phyloP scores from a whole-genome alignment of 441 rosid species.

The Francoa sonchifolia region DNA sequence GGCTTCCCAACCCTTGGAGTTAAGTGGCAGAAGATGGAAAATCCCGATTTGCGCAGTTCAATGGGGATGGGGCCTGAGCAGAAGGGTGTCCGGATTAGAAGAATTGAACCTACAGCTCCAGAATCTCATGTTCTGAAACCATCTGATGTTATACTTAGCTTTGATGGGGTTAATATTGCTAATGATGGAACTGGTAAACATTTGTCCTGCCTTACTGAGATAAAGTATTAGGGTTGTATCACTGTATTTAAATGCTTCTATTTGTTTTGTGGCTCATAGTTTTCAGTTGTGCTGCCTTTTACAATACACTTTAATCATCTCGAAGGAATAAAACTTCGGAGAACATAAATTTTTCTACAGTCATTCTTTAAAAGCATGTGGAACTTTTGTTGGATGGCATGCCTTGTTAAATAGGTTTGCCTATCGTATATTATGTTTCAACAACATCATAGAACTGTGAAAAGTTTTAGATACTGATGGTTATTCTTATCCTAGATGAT shows the following conservation, averaged over 20 bases:
- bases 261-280: neutral
- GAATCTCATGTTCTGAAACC: conserved; percentile 72
- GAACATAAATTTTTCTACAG: too few species aligned
- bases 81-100: conserved; percentile 85
- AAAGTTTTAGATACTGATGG: too few species aligned
- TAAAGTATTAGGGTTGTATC: neutral
- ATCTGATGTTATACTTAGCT: conserved; percentile 74
- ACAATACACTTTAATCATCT: too few species aligned
- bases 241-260: neutral
- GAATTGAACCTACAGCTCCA: conserved; percentile 82
- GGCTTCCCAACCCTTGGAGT: conserved; percentile 86
- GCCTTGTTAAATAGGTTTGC: too few species aligned
- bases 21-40: conserved; percentile 99
- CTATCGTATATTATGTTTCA: too few species aligned
- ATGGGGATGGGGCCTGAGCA: conserved; percentile 76
- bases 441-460: too few species aligned
- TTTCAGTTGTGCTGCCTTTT: too few species aligned
- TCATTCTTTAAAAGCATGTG: too few species aligned
- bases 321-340: too few species aligned
- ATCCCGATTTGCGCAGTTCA: conserved; percentile 67
- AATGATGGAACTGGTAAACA: conserved; percentile 87
- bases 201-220: conserved; percentile 1
- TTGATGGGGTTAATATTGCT: conserved; percentile 75
- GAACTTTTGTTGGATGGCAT: too few species aligned
- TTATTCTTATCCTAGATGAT: too few species aligned